Base-by-base conservation (phyloP, 352 stramenopile species). In the Phytophthora palmivora region DNA sequence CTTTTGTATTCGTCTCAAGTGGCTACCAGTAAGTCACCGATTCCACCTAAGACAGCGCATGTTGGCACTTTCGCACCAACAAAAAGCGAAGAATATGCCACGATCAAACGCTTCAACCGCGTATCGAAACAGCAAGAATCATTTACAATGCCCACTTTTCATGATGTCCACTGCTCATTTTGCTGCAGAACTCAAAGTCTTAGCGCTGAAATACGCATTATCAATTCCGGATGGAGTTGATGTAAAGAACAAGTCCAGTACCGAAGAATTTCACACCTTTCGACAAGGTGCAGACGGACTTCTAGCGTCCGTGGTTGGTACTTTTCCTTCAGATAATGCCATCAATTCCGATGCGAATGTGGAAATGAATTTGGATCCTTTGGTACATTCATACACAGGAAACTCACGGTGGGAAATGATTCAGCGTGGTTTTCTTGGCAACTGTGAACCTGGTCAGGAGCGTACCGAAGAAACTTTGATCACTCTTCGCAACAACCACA, bases 31-130 rank as follows among this genome's bases (percentile, higher is more conserved):
- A 32, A 87, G 77, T n/a, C 74, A 88, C 52, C 72, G 70, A 6
- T 84, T 74, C 39, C 75, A 85, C 58, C 26, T 88, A 14, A 72
- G 70, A 6, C 75, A 85, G 44, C 79, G 79, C 11, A 85, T 82
- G 79, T 53, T 85, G 24, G 61, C 69, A 22, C 53, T 88, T 9
- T 45, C 58, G 6, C 68, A 88, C 37, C 63, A 79, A 9, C 70
- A 83, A 24, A 70, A 70, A 28, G 18, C 39, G 10, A 78, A 74
- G 43, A 68, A 68, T 21, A 64, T 37, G 1, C 48, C 63, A 58
- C 47, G 41, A 37, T 28, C 46, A 14, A 58, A 21, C 37, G 10
- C 26, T 30, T 15, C 46, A 3, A 55, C 41, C 4, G 28, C 26
- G n/a, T 57, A 49, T 36, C 18, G 18, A 38, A 19, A 37, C 12